Evolutionary conservation across 2,329 filamentous ascomycete species (phyloP), one percentile per base, ranked within the genome.

Genomic region (Clonostachys rhizophaga): DNA sequence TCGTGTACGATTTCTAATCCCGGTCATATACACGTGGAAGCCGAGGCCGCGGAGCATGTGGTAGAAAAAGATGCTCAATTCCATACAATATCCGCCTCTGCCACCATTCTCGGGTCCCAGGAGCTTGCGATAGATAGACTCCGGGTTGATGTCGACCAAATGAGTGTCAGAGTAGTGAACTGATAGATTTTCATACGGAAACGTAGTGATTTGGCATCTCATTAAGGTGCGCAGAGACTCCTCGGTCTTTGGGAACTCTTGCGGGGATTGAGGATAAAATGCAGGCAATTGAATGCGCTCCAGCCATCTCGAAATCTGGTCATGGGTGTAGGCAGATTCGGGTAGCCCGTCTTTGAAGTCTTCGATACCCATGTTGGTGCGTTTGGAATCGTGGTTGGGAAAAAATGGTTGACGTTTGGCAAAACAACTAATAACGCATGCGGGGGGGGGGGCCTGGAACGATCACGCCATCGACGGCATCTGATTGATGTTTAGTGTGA

Each of bases 21-120:
- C 82, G 0, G 74, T 72, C 3, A 76, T 71, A 57, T 82, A 84
- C 1, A 79, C 72, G 13, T 63, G 56, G 42, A 76, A 83, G 0
- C 75, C 76, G 11, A 81, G 54, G 1, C 62, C 71, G 13, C 70
- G 63, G 2, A 83, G 63, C 2, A 81, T 56, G 51, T 77, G 67
- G 54, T 75, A 69, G 55, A 81, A 83, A 13, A 84, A 67, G 40
- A 81, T 72, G 40, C 69, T 75, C 16, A 71, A 66, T 55, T 84
- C 79, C 70, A 84, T 79, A 59, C 80, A 85, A 61, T 83, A 84
- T 0, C 81, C 79, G 2, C 81, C 81, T 1, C 69, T 62, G 6
- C 66, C 67, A 3, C 69, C 66, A 3, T 61, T 57, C 40, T 66
- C 53, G 2, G 50, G 56, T 14, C 44, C 46, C 12, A 83, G 63